Conservation (phyloP, 2,329 filamentous ascomycete species). For the Stagonosporopsis cucurbitacearum region DNA sequence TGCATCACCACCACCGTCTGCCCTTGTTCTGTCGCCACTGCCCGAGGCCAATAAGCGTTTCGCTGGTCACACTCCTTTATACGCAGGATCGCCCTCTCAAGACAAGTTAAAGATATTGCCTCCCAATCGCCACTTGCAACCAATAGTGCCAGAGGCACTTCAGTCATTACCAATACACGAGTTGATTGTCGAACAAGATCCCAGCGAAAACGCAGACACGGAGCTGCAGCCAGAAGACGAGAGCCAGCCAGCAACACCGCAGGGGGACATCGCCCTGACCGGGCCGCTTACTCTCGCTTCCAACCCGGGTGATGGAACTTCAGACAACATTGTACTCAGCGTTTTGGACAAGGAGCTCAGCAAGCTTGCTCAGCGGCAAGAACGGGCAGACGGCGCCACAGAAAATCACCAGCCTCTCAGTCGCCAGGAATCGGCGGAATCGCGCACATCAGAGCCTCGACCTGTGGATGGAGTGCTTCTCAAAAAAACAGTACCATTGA, state of each 20-base stretch:
- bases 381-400: constrained; percentile 19
- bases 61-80: constrained; percentile 48
- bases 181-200: constrained; percentile 14
- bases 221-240: constrained; percentile 12
- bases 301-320: constrained; percentile 39
- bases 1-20: constrained; percentile 42
- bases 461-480: constrained; percentile 44
- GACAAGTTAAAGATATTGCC: constrained; percentile 12
- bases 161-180: constrained; percentile 22
- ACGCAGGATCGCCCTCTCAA: constrained; percentile 21
- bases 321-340: constrained; percentile 39
- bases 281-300: constrained; percentile 44
- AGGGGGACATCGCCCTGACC: constrained; percentile 31
- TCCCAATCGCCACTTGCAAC: constrained; percentile 6
- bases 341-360: constrained; percentile 37
- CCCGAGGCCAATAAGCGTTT: constrained; percentile 44
- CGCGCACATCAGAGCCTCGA: constrained; percentile 27
- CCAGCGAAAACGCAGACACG: constrained; percentile 15
- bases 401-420: constrained; percentile 29
- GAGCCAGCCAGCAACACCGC: constrained; percentile 26
- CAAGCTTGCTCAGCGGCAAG: constrained; percentile 33
- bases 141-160: constrained; percentile 10
- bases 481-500: constrained; percentile 42
- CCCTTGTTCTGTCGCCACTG: constrained; percentile 39
- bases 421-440: constrained; percentile 31